Conservation (phyloP, 2,329 filamentous ascomycete species). For the Nakataea oryzae region DNA sequence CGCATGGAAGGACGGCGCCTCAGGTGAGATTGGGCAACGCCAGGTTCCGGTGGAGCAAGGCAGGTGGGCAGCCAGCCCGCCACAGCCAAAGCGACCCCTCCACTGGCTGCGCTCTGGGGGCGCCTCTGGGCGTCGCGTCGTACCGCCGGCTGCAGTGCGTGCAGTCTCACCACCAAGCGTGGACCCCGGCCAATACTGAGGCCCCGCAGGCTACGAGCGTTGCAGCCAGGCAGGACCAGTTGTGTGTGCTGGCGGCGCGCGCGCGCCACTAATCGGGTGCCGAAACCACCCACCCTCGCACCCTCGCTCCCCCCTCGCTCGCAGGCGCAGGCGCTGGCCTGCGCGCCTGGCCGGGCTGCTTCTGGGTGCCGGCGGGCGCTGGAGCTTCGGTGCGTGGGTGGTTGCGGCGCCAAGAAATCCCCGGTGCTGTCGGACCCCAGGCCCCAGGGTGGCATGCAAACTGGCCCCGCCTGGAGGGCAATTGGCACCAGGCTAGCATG, state of each 20-base stretch:
- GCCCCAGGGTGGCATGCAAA: neutral
- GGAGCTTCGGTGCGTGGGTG: neutral
- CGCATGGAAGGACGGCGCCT: neutral
- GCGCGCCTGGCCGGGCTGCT: neutral
- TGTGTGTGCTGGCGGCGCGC: neutral
- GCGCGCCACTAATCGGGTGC: neutral
- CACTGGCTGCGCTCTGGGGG: no score
- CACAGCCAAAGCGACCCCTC: neutral
- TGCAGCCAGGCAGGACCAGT: neutral
- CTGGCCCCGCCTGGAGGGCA: neutral
- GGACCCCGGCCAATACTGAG: neutral
- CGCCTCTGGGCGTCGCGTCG: neutral
- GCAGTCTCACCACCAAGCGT: neutral
- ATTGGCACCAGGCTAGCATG: neutral
- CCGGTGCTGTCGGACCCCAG: neutral
- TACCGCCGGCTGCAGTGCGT: neutral
- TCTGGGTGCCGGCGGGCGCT: neutral
- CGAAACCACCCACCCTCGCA: neutral
- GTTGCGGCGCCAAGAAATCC: neutral
- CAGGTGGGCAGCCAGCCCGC: neutral
- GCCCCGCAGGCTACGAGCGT: neutral
- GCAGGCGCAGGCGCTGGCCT: neutral
- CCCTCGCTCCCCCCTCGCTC: no score
- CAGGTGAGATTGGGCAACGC: neutral
- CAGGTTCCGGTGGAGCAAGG: neutral